phyloP scores from a whole-genome alignment of 129 eudicot genomes.

The Escallonia rubra region DNA sequence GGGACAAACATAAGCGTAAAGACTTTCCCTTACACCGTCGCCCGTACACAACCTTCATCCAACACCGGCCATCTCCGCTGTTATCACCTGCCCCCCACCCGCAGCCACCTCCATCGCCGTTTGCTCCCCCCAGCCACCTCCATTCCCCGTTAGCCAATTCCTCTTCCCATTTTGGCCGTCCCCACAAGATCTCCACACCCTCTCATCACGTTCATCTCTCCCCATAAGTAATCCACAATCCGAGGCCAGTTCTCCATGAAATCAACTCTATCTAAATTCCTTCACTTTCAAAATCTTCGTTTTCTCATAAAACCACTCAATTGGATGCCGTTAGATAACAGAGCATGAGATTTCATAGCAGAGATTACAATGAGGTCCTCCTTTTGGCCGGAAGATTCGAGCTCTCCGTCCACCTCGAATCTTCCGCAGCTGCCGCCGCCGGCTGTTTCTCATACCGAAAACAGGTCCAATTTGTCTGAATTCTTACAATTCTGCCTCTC shows the following conservation, averaged over 20 bases:
- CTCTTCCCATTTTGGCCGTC: slow-evolving; percentile 23
- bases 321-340: background rate
- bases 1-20: no score
- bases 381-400: slow-evolving; percentile 33
- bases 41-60: no score
- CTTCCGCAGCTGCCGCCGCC: slow-evolving; percentile 2
- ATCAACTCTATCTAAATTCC: background rate
- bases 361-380: slow-evolving; percentile 33
- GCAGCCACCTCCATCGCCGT: background rate
- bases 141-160: background rate
- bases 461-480: no score
- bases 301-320: background rate
- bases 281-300: background rate
- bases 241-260: background rate
- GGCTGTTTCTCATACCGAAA: background rate
- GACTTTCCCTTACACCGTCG: no score
- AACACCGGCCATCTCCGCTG: no score
- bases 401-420: slow-evolving; percentile 21
- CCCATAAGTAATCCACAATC: background rate
- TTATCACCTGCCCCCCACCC: background rate
- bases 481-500: no score
- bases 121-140: background rate
- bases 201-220: background rate
- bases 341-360: slow-evolving; percentile 14
- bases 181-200: slow-evolving; percentile 8